A percentile compares a stretch with the other conserved stretches of the same genome.
These are phyloP conservation scores for Uromyces viciae-fabae DNA, from an alignment of 1,284 basidiomycete species.

Conservation along the genomic window DNA sequence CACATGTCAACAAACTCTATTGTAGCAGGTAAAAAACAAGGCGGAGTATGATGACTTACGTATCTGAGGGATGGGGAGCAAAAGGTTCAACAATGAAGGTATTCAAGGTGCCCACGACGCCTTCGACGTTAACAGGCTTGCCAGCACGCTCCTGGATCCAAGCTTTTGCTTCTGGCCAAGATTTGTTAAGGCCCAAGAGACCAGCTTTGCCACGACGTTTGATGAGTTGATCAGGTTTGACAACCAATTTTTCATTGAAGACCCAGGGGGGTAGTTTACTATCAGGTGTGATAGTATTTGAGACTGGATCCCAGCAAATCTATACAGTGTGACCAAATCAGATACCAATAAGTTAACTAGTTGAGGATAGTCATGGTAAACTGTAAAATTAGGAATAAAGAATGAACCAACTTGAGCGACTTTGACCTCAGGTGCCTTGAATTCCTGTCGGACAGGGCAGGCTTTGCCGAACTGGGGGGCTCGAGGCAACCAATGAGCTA, in stretches of 20 bases:
- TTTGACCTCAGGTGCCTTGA: constrained; percentile 39
- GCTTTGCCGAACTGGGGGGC: constrained; percentile 41
- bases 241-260: constrained; percentile 53
- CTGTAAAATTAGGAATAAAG: background rate
- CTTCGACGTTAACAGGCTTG: constrained; percentile 91
- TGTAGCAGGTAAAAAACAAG: background rate
- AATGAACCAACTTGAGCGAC: constrained; percentile 34
- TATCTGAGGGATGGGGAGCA: constrained; percentile 86
- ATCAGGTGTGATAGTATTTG: constrained; percentile 75
- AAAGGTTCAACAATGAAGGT: constrained; percentile 99
- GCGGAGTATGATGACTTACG: constrained; percentile 51
- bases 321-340: constrained; percentile 19
- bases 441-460: constrained; percentile 27
- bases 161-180: constrained; percentile 65
- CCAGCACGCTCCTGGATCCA: constrained; percentile 90
- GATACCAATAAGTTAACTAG: background rate
- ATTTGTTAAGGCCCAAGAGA: constrained; percentile 87
- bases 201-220: constrained; percentile 99
- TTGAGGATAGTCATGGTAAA: background rate
- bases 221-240: constrained; percentile 81
- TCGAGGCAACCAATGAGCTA: constrained; percentile 29
- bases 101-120: constrained; percentile 86
- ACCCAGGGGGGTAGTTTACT: constrained; percentile 77
- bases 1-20: background rate
- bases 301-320: constrained; percentile 77